Base-by-base conservation (phyloP, 768 basidiomycete genomes). In the Kwoniella botswanensis region DNA sequence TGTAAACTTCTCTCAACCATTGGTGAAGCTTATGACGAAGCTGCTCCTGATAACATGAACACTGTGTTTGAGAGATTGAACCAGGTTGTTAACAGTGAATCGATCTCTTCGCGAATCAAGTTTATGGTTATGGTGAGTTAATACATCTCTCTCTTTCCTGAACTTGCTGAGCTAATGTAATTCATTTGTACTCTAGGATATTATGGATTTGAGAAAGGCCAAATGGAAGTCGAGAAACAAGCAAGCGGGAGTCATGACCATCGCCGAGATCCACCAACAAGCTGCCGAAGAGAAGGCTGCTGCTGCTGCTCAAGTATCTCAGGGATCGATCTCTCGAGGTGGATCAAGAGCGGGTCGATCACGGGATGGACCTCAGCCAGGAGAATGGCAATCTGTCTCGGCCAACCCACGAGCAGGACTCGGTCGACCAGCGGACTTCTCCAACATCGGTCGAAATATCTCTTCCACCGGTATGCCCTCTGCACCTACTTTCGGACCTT, bases 51-150 rank as follows among this genome's bases (percentile, higher is more conserved):
- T 17, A 92, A 93, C 78, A 92, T 98, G 89, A 90, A 92, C 76
- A 90, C 95, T 42, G 97, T 97, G 87, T 97, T 98, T 86, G 86
- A 88, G 46, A 88, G 96, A 66, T 94, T 99, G 90, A 89, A 89
- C 80, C 89, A 92, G 82, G 86, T 98, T 72, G 86, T 88, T 53
- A 90, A 90, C 85, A 92, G 89, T 76, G 84, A 76, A 17, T 90
- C 91, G 64, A 89, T 97, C 72, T 89, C 89, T 69, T 88, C 93
- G 18, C 91, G 97, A 77, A 93, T 98, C 88, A 90, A 90, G 67
- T 98, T 92, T 85, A 97, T 98, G 94, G 87, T 99, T 68, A 89
- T 93, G 89, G 95, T 96, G 71, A 67, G 88, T 85, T 13, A 15
- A 4, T 1, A 17, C 1, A 13, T 18, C 22, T 13, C 24, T 41